These are phyloP conservation scores for Withania somnifera DNA, from an alignment of 305 asterid genomes.

Conservation along the genomic window DNA sequence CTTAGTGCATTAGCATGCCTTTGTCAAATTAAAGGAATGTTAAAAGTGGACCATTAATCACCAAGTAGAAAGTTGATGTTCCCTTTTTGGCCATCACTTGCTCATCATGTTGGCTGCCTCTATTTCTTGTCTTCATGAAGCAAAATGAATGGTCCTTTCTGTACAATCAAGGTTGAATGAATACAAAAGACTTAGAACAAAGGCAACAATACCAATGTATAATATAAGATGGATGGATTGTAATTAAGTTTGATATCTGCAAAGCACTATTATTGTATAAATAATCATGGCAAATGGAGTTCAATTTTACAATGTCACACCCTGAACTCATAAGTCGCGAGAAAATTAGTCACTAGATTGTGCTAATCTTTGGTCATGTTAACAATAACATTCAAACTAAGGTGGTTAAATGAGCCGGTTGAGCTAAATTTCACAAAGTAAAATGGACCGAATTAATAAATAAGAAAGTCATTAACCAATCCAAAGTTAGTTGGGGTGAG, in stretches of 20 bases:
- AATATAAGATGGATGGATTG: not conserved
- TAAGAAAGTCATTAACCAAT: too few relatives aligned
- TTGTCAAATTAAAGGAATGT: not conserved
- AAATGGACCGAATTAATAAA: too few relatives aligned
- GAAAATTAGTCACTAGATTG: too few relatives aligned
- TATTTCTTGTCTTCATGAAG: slow-evolving; percentile 1
- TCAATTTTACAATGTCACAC: too few relatives aligned
- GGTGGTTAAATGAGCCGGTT: too few relatives aligned
- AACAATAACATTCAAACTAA: too few relatives aligned
- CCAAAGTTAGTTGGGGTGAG: too few relatives aligned
- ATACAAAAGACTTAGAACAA: not conserved
- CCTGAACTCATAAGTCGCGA: too few relatives aligned
- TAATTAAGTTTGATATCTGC: not conserved
- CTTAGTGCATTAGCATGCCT: slow-evolving; percentile 5
- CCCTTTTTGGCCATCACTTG: slow-evolving; percentile 13
- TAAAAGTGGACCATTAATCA: slow-evolving; percentile 2
- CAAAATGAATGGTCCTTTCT: not conserved
- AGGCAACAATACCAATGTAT: not conserved
- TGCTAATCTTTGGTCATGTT: too few relatives aligned
- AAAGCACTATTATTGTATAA: not conserved
- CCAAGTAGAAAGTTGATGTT: slow-evolving; percentile 8
- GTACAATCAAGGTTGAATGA: not conserved
- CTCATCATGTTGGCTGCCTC: slow-evolving; percentile 8
- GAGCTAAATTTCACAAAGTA: too few relatives aligned
- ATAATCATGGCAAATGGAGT: too few relatives aligned